Conservation (phyloP, 768 basidiomycete genomes). For the Termitomyces sp. region DNA sequence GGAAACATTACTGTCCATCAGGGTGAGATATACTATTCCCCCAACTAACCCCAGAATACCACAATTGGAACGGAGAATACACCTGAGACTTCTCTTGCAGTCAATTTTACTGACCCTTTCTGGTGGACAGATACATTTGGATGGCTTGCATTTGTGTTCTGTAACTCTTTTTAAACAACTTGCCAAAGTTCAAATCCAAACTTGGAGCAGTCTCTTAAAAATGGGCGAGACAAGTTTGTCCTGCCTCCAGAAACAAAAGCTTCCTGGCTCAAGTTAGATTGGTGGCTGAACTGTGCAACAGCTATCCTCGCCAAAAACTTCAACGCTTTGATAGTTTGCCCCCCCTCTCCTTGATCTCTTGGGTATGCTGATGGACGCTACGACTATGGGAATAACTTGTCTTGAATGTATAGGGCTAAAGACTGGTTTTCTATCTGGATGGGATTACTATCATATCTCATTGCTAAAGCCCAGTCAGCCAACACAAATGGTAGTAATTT, state of each 20-base stretch:
- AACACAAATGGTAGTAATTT: not conserved
- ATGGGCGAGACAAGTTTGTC: not conserved
- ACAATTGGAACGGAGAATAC: not conserved
- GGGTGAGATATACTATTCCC: not conserved
- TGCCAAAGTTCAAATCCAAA: not conserved
- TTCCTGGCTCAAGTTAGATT: slow-evolving; percentile 3
- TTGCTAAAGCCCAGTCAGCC: not conserved
- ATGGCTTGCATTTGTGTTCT: not conserved
- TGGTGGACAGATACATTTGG: slow-evolving; percentile 3
- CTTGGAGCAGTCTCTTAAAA: not conserved
- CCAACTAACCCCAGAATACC: not conserved
- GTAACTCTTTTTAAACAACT: not conserved
- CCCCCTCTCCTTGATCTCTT: not conserved
- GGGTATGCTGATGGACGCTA: not conserved
- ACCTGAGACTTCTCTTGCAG: not conserved
- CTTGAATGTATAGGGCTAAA: not conserved
- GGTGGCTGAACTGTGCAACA: not conserved
- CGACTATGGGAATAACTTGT: not conserved
- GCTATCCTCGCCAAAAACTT: not conserved
- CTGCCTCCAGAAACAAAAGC: not conserved
- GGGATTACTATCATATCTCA: slow-evolving; percentile 7
- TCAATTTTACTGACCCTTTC: not conserved
- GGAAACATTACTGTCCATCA: not conserved
- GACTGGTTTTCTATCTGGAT: slow-evolving; percentile 11
- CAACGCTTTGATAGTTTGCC: not conserved